Evolutionary conservation across 1,284 basidiomycete species (phyloP).

Genomic region (Cutaneotrichosporon sp.): DNA sequence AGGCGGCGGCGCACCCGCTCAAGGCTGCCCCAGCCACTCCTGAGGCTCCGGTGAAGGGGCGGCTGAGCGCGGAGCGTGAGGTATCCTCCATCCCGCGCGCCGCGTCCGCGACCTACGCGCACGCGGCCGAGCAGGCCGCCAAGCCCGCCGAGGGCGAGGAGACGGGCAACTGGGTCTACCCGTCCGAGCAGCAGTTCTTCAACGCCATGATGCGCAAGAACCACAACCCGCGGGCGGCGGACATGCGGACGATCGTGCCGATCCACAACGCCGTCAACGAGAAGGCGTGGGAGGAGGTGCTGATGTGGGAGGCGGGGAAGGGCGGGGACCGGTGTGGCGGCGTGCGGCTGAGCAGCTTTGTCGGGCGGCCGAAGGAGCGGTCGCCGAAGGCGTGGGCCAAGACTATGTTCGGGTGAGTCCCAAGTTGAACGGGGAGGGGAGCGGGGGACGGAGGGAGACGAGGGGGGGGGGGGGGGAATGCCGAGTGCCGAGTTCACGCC

Average conservation of each 20-base stretch:
- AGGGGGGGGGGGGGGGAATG: no score
- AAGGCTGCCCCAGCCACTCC: constrained; percentile 34
- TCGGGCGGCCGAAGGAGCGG: constrained; percentile 57
- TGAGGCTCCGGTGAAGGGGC: constrained; percentile 27
- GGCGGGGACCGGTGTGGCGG: constrained; percentile 82
- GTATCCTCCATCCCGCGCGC: constrained; percentile 83
- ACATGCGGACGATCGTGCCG: constrained; percentile 95
- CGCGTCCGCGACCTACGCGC: constrained; percentile 19
- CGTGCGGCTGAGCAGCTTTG: constrained; percentile 53
- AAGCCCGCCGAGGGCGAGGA: constrained; percentile 53
- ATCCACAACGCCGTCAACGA: constrained; percentile 99
- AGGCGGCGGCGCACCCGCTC: constrained; percentile 41
- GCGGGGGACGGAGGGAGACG: no score
- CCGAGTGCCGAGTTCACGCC: no score
- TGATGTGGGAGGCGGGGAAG: constrained; percentile 82
- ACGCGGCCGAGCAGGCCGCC: constrained; percentile 22
- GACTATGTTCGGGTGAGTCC: constrained; percentile 77
- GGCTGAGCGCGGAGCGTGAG: constrained; percentile 63
- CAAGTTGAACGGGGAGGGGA: not conserved
- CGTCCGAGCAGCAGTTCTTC: constrained; percentile 97
- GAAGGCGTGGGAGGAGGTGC: constrained; percentile 86
- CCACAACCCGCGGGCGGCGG: constrained; percentile 69
- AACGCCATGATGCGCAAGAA: constrained; percentile 93
- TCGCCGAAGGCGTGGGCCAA: constrained; percentile 82
- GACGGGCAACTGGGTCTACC: constrained; percentile 86